These are phyloP conservation scores for Pseudognaphalium luteoalbum DNA, from an alignment of 129 eudicot species.

Conservation along the genomic window DNA sequence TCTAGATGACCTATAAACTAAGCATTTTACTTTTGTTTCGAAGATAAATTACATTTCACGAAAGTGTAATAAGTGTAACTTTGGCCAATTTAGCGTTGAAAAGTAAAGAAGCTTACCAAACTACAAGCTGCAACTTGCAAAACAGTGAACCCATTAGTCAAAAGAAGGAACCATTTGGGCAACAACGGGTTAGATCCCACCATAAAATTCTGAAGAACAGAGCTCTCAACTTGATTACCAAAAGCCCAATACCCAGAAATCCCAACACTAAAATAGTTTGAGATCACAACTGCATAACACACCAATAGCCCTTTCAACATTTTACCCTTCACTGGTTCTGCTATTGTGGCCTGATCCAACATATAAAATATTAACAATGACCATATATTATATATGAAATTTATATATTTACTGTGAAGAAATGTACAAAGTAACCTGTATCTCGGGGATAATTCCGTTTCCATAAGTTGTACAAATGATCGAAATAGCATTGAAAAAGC, in stretches of 20 bases:
- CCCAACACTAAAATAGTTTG: slow-evolving; percentile 69
- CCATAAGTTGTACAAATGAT: slow-evolving; percentile 76
- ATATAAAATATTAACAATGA: not conserved
- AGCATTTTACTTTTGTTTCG: too few relatives aligned
- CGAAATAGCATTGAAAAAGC: slow-evolving; percentile 65
- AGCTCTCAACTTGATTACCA: slow-evolving; percentile 56
- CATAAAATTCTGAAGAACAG: slow-evolving; percentile 63
- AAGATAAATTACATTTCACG: too few relatives aligned
- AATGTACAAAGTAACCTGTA: slow-evolving; percentile 46
- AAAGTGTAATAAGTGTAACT: not conserved
- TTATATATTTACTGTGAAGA: not conserved
- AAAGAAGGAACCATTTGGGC: slow-evolving; percentile 71
- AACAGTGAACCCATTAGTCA: slow-evolving; percentile 53
- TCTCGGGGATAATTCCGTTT: slow-evolving; percentile 82
- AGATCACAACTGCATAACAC: slow-evolving; percentile 61
- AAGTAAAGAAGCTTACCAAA: slow-evolving; percentile 38
- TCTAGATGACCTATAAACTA: too few relatives aligned
- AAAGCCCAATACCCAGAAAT: slow-evolving; percentile 88
- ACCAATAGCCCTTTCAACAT: slow-evolving; percentile 73
- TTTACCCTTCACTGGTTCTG: slow-evolving; percentile 68
- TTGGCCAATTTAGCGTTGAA: not conserved
- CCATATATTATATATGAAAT: not conserved
- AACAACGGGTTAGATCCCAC: slow-evolving; percentile 46
- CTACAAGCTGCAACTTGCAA: slow-evolving; percentile 55
- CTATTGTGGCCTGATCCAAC: slow-evolving; percentile 64